Evolutionary conservation across 768 basidiomycete genomes (phyloP), one percentile per base, ranked within the genome.

Genomic region (Postia placenta): DNA sequence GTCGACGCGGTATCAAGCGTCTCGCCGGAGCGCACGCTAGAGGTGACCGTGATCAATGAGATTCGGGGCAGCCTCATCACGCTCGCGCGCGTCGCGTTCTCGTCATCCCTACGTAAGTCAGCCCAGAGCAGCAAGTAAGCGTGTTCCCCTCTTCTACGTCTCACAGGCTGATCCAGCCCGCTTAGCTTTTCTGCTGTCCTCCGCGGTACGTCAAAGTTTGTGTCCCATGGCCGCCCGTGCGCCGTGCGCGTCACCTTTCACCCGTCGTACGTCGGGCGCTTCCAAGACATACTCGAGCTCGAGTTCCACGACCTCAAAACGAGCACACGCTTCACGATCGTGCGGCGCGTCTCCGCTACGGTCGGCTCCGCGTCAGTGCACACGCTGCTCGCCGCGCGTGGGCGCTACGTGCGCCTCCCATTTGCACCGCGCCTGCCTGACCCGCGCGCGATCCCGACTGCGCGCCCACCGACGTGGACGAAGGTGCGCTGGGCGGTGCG

Each of bases 221-320:
- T 62, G 3, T 20, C 39, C 1, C 47, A 51, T 19, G 53, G 46
- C 1, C 24, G 42, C 11, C 46, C 37, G 2, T 19, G 33, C 2
- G 22, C 3, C 11, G 52, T 79, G 22, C 47, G 41, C 0, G 47
- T 78, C 23, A 61, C 50, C 0, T 66, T 78, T 27, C 60, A 52
- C 4, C 67, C 73, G 0, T 7, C 41, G 1, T 38, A 52, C 1
- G 48, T 48, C 30, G 81, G 83, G 7, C 67, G 77, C 2, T 79
- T 69, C 49, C 70, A 79, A 44, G 79, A 79, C 42, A 71, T 76
- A 0, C 52, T 78, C 4, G 80, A 83, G 52, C 52, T 85, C 17
- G 46, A 70, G 0, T 78, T 85, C 57, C 62, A 76, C 52, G 44
- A 45, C n/a, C 14, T 43, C n/a, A n/a, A 23, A 7, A 11, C 11